Percentiles rank a stretch among this genome's conserved stretches.
phyloP scores from a whole-genome alignment of 768 basidiomycete genomes.

The Rhizopogon salebrosus region DNA sequence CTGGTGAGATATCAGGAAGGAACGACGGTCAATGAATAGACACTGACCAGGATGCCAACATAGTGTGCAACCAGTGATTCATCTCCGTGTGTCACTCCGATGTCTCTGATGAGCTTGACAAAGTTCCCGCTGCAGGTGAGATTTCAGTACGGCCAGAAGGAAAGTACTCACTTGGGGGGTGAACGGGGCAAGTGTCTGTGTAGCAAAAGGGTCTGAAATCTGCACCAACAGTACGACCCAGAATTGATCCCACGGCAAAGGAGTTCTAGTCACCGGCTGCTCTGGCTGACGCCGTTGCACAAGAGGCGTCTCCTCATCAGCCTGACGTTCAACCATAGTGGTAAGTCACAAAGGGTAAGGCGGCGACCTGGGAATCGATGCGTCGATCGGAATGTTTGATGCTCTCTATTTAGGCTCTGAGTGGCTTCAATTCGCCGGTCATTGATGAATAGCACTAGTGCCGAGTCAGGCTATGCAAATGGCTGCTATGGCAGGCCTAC shows the following conservation, averaged over 20 bases:
- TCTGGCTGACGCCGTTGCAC: slow-evolving; percentile 27
- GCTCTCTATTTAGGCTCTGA: too few species aligned
- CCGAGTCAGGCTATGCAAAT: too few species aligned
- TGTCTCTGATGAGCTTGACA: slow-evolving; percentile 21
- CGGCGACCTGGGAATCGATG: too few species aligned
- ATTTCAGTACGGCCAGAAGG: neutral
- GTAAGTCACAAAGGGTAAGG: too few species aligned
- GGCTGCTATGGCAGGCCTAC: too few species aligned
- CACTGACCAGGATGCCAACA: slow-evolving; percentile 41
- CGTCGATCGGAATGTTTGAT: too few species aligned
- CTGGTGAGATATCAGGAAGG: slow-evolving; percentile 30
- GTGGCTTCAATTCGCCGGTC: too few species aligned
- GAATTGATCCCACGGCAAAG: slow-evolving; percentile 67
- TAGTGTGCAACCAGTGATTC: slow-evolving; percentile 42
- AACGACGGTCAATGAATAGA: slow-evolving; percentile 12
- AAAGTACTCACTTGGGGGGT: slow-evolving; percentile 45
- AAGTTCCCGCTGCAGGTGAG: neutral
- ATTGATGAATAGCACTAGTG: too few species aligned
- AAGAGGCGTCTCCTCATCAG: slow-evolving; percentile 61
- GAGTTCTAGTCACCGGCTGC: slow-evolving; percentile 26
- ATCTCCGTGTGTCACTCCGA: slow-evolving; percentile 36
- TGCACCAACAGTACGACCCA: slow-evolving; percentile 64
- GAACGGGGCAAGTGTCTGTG: slow-evolving; percentile 70
- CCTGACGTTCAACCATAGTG: neutral
- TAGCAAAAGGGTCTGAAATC: slow-evolving; percentile 68